These are phyloP conservation scores for Pseudofabraea citricarpa DNA, from an alignment of 2,329 filamentous ascomycete species.

Conservation along the genomic window DNA sequence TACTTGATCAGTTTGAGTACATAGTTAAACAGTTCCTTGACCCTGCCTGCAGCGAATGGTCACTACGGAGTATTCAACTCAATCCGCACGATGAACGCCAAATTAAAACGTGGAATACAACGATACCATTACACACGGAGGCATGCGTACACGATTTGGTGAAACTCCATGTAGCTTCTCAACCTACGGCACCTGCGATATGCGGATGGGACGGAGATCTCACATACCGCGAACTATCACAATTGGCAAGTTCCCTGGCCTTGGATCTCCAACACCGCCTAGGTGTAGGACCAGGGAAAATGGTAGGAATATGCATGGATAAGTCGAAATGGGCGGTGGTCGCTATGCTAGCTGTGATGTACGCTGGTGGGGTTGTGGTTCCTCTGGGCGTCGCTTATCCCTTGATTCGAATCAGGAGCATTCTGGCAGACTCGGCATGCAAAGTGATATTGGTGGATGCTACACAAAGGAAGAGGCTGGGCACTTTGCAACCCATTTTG, in stretches of 20 bases:
- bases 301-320: slow-evolving; percentile 16
- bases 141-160: slow-evolving; percentile 1
- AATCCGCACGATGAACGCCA: slow-evolving; percentile 2
- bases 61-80: slow-evolving; percentile 1
- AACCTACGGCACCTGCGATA: slow-evolving; percentile 4
- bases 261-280: slow-evolving; percentile 1
- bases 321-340: slow-evolving; percentile 17
- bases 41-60: not conserved
- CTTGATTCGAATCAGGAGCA: not conserved
- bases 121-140: slow-evolving; percentile 6
- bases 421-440: slow-evolving; percentile 1
- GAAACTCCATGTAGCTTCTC: not conserved
- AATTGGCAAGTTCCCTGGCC: slow-evolving; percentile 8
- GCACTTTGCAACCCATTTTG: not conserved
- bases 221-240: slow-evolving; percentile 14
- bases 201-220: slow-evolving; percentile 8
- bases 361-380: slow-evolving; percentile 19
- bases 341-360: slow-evolving; percentile 16
- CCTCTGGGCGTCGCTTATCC: slow-evolving; percentile 13
- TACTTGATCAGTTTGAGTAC: slow-evolving; percentile 3
- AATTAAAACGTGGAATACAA: slow-evolving; percentile 10
- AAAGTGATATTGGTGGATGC: not conserved
- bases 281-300: slow-evolving; percentile 7
- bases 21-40: not conserved
- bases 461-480: not conserved